Conservation (phyloP, 192 early-diverging fungal species). For the Podila verticillata region DNA sequence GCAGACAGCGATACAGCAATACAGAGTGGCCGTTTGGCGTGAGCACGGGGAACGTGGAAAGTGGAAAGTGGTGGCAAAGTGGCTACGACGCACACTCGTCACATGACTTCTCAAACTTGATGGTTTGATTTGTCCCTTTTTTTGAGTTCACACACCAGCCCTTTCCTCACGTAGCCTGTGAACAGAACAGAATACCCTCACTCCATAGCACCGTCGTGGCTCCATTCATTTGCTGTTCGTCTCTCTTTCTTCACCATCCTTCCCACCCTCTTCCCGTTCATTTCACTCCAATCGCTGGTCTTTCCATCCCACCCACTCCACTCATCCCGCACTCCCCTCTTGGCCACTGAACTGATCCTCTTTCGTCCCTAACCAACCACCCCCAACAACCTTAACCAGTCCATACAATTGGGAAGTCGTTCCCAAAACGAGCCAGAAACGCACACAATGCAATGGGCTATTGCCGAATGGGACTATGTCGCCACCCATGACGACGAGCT, state of each 20-base stretch:
- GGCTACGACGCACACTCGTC: no score
- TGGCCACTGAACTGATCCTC: not conserved
- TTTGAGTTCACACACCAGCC: no score
- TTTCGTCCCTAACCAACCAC: not conserved
- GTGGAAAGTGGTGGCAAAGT: no score
- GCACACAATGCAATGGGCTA: conserved; percentile 38
- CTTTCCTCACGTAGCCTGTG: no score
- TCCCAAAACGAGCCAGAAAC: not conserved
- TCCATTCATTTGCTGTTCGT: not conserved
- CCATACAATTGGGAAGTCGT: no score
- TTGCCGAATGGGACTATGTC: conserved; percentile 49
- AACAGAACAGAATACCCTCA: no score
- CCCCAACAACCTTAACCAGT: no score
- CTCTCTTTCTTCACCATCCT: not conserved
- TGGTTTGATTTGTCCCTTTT: no score
- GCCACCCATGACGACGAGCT: conserved; percentile 49
- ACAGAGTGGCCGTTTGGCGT: no score
- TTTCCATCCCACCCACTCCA: not conserved
- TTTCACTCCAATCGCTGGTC: not conserved
- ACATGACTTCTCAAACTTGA: not conserved
- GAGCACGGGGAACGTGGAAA: no score
- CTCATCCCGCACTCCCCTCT: not conserved
- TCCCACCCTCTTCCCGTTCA: not conserved
- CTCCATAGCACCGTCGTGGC: not conserved
- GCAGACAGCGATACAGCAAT: no score